A percentile compares a stretch with the other conserved stretches of the same genome.
Evolutionary conservation across 257 asterid species (phyloP).

Genomic region (Mentha longifolia): DNA sequence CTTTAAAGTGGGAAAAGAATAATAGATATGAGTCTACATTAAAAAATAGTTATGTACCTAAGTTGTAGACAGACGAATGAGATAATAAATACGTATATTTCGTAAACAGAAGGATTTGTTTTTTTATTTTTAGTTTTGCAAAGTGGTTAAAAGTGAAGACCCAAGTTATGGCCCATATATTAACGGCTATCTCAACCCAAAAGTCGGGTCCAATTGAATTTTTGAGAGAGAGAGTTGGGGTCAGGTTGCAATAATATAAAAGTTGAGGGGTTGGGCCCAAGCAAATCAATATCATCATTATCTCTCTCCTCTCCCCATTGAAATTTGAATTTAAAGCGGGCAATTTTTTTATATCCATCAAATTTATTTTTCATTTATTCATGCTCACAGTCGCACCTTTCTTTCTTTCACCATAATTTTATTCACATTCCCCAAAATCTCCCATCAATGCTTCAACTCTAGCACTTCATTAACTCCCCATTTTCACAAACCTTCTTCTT

Average conservation of each 20-base stretch:
- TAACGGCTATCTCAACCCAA: not conserved
- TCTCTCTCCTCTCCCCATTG: constrained; percentile 1
- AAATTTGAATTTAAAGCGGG: constrained; percentile 58
- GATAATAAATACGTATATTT: no score
- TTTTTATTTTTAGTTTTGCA: no score
- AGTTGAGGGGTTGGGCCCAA: constrained; percentile 4
- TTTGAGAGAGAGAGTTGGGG: constrained; percentile 23
- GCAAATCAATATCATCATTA: not conserved
- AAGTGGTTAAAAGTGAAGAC: no score
- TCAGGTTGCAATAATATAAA: constrained; percentile 20
- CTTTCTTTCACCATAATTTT: not conserved
- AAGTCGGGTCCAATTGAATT: not conserved
- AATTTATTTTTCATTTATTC: not conserved
- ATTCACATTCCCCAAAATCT: constrained; percentile 31
- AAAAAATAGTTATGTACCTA: no score
- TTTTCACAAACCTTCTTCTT: not conserved
- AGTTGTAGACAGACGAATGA: no score
- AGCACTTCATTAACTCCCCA: not conserved
- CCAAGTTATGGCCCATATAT: not conserved
- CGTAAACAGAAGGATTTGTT: no score
- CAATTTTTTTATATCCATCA: not conserved
- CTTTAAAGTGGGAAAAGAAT: no score
- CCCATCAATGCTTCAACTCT: constrained; percentile 17
- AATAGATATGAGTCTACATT: no score
- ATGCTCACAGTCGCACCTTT: not conserved